These are phyloP conservation scores for Eimeria sp. DNA, from an alignment of 169 alveolate genomes.

Conservation along the genomic window DNA sequence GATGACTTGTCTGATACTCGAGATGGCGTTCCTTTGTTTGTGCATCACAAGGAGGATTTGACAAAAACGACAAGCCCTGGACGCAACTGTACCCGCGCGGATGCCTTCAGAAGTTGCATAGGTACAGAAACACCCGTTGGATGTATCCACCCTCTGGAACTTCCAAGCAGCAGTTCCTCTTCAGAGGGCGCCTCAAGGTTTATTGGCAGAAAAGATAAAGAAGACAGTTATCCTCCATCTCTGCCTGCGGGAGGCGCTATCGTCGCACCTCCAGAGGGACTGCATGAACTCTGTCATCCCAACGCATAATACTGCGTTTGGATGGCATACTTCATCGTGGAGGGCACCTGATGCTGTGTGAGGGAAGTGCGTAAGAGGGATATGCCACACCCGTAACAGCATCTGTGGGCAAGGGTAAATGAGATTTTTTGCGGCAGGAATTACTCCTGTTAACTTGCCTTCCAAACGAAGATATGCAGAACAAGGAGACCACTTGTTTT, in stretches of 20 bases:
- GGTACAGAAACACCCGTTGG: slow-evolving; percentile 44
- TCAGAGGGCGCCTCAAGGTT: not conserved
- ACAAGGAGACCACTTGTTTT: not conserved
- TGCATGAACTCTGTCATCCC: not conserved
- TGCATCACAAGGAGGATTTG: not conserved
- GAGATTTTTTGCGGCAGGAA: not conserved
- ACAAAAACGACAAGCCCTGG: not conserved
- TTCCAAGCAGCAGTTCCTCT: not conserved
- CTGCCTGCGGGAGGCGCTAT: not conserved
- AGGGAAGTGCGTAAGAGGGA: not conserved
- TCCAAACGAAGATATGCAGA: not conserved
- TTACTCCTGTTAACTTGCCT: not conserved
- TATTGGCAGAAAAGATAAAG: not conserved
- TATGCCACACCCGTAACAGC: not conserved
- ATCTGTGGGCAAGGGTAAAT: not conserved
- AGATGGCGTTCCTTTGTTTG: not conserved
- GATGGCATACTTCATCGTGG: not conserved
- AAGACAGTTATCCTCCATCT: not conserved
- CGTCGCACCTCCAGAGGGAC: not conserved
- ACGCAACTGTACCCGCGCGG: not conserved
- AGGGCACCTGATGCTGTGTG: not conserved
- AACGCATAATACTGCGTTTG: not conserved
- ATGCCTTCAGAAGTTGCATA: not conserved
- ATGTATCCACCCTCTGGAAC: slow-evolving; percentile 2
- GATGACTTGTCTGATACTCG: not conserved